Evolutionary conservation across 2,329 filamentous ascomycete species (phyloP).

Genomic region (Colletotrichum truncatum): DNA sequence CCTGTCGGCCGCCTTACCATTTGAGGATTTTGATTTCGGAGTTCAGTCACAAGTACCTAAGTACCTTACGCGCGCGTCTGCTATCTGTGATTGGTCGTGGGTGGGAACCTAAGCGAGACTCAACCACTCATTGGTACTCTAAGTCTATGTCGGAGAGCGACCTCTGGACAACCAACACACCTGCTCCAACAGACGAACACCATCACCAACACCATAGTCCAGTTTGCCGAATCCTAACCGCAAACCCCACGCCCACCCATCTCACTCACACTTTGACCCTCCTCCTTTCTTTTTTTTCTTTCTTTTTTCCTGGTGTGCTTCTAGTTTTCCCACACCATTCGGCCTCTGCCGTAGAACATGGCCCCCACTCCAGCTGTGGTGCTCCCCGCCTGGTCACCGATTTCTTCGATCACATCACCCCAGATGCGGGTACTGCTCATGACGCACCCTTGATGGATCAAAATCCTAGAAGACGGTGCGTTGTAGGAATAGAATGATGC

Average conservation of each 20-base stretch:
- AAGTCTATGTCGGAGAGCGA: neutral
- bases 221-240: conserved; percentile 10
- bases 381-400: conserved; percentile 8
- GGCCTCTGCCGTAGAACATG: conserved; percentile 9
- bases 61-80: conserved; percentile 17
- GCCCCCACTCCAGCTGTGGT: conserved; percentile 10
- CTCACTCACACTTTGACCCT: neutral
- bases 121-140: conserved; percentile 9
- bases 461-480: neutral
- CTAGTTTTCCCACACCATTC: conserved; percentile 9
- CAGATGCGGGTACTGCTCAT: neutral
- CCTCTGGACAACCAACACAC: conserved; percentile 12
- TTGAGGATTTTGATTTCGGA: conserved; percentile 1
- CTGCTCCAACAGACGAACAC: conserved; percentile 5
- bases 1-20: neutral
- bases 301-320: neutral
- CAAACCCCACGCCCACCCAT: conserved; percentile 14
- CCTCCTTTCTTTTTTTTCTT: neutral
- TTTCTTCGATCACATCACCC: conserved; percentile 9
- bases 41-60: neutral
- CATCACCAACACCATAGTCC: conserved; percentile 1
- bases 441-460: neutral
- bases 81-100: neutral
- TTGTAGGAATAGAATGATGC: neutral
- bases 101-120: conserved; percentile 15